Percentiles rank a stretch among this genome's conserved stretches.
Evolutionary conservation across 1,284 basidiomycete genomes (phyloP).

Genomic region (Waitea zeae): DNA sequence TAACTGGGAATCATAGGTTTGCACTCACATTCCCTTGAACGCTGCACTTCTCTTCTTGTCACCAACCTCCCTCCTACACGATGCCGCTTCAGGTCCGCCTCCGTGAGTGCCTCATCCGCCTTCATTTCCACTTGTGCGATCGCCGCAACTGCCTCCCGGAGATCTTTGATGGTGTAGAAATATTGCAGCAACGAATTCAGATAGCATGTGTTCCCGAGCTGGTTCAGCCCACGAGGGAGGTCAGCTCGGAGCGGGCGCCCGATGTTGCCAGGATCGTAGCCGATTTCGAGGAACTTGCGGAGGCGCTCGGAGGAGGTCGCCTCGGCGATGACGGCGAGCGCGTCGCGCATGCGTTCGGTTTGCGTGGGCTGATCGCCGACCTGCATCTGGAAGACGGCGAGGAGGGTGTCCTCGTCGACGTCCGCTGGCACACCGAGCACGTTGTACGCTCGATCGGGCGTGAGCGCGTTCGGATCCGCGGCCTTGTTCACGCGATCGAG

Average conservation of each 20-base stretch:
- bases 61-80: constrained; percentile 78
- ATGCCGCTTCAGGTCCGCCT: constrained; percentile 64
- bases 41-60: constrained; percentile 59
- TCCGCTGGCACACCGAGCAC: constrained; percentile 55
- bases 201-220: constrained; percentile 89
- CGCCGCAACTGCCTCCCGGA: constrained; percentile 59
- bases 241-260: constrained; percentile 33
- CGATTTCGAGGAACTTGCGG: constrained; percentile 44
- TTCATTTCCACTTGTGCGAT: constrained; percentile 39
- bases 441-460: constrained; percentile 53
- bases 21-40: constrained; percentile 67
- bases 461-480: constrained; percentile 37
- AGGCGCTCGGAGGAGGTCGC: constrained; percentile 57
- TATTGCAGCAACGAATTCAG: constrained; percentile 82
- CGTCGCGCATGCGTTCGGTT: constrained; percentile 46
- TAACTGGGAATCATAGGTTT: too few species aligned
- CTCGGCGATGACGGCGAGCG: constrained; percentile 51
- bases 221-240: constrained; percentile 75
- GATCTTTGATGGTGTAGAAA: constrained; percentile 86
- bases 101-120: constrained; percentile 49
- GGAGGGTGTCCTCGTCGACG: constrained; percentile 60
- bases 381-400: constrained; percentile 50
- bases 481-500: constrained; percentile 27
- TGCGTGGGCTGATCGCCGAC: constrained; percentile 53
- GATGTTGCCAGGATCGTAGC: constrained; percentile 52